phyloP scores from a whole-genome alignment of 1,284 basidiomycete species.

The Sphagnurus paluster region DNA sequence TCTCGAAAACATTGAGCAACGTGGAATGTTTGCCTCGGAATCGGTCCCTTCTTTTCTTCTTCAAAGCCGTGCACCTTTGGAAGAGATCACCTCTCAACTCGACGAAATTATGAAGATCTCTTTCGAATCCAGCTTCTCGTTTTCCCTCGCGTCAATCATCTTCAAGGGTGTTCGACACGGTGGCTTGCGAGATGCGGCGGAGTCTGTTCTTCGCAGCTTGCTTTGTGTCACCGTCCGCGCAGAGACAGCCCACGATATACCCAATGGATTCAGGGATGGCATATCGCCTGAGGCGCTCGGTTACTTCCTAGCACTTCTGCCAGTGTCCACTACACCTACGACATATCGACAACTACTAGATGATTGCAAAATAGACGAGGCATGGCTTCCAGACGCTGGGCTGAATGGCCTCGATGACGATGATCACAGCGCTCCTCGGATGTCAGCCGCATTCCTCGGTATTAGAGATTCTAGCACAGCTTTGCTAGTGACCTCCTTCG shows the following conservation, averaged over 20 bases:
- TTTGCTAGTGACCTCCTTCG: conserved; percentile 74
- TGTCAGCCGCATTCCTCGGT: conserved; percentile 63
- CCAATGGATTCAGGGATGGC: conserved; percentile 37
- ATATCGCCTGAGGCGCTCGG: conserved; percentile 67
- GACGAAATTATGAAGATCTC: conserved; percentile 76
- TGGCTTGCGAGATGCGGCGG: conserved; percentile 59
- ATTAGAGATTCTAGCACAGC: conserved; percentile 68
- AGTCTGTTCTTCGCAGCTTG: conserved; percentile 55
- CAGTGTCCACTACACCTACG: conserved; percentile 59
- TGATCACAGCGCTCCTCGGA: conserved; percentile 48
- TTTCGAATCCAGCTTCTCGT: conserved; percentile 79
- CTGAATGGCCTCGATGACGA: conserved; percentile 42
- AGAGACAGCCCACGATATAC: conserved; percentile 36
- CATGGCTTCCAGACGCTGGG: conserved; percentile 42
- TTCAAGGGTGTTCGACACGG: conserved; percentile 84
- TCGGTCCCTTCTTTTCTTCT: conserved; percentile 63
- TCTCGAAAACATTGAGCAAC: conserved; percentile 64
- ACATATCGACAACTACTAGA: conserved; percentile 61
- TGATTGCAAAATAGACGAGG: conserved; percentile 58
- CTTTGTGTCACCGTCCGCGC: conserved; percentile 57
- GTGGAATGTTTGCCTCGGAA: conserved; percentile 54
- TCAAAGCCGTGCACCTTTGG: conserved; percentile 63
- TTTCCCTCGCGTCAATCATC: conserved; percentile 78
- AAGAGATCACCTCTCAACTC: conserved; percentile 71
- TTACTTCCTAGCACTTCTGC: conserved; percentile 81